Evolutionary conservation across 768 basidiomycete species (phyloP).

Genomic region (Phaeotremella fagi): DNA sequence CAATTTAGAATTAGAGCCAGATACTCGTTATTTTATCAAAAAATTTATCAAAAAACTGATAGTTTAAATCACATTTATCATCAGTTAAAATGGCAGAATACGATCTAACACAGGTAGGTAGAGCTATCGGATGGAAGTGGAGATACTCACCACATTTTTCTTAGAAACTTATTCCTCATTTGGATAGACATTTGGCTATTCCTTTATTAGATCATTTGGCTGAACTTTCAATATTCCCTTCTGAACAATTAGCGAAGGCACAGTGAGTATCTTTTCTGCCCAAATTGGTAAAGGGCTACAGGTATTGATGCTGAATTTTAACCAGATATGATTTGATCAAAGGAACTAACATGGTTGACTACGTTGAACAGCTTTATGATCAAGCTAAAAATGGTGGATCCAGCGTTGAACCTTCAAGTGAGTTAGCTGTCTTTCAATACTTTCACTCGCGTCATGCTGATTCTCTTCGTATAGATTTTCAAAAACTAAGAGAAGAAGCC

Average conservation of each 20-base stretch:
- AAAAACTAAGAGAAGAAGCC: conserved; percentile 71
- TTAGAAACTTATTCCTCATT: conserved; percentile 82
- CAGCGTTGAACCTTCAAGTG: conserved; percentile 7
- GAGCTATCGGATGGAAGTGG: neutral
- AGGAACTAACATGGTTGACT: conserved; percentile 98
- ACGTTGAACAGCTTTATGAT: conserved; percentile 72
- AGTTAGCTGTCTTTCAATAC: neutral
- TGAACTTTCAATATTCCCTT: conserved; percentile 61
- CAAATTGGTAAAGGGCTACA: neutral
- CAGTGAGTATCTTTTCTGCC: conserved; percentile 51
- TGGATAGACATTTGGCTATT: conserved; percentile 91
- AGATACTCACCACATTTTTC: neutral
- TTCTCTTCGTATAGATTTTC: conserved; percentile 62
- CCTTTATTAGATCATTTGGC: conserved; percentile 85
- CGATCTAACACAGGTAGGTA: conserved; percentile 64
- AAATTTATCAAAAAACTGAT: neutral
- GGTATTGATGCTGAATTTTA: neutral
- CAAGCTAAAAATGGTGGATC: conserved; percentile 55
- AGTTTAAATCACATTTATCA: neutral
- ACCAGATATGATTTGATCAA: conserved; percentile 82
- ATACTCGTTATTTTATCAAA: neutral
- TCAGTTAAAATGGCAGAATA: conserved; percentile 61
- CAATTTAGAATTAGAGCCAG: neutral
- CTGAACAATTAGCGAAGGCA: conserved; percentile 73
- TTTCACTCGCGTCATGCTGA: neutral